These are phyloP conservation scores for Phyllosticta capitalensis DNA, from an alignment of 2,329 filamentous ascomycete species.

Conservation along the genomic window DNA sequence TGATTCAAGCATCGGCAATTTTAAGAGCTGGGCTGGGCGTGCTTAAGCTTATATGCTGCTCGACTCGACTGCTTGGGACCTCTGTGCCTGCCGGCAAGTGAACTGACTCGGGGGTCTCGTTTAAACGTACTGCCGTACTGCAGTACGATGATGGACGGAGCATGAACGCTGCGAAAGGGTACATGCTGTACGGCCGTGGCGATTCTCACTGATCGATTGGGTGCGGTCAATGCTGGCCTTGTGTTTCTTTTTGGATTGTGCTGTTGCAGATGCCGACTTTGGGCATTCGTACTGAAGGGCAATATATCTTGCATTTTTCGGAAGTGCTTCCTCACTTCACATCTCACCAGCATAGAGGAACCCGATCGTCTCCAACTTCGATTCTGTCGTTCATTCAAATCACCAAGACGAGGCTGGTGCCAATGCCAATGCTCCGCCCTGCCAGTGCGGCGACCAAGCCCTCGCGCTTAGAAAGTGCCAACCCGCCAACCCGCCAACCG, in stretches of 20 bases:
- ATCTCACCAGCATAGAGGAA: background rate
- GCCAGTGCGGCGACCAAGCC: background rate
- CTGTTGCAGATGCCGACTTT: background rate
- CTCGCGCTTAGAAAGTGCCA: background rate
- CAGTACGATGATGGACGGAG: background rate
- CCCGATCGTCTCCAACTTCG: too few species aligned
- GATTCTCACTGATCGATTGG: background rate
- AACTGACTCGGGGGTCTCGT: background rate
- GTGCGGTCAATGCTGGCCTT: background rate
- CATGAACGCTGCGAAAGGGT: background rate
- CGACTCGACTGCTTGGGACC: background rate
- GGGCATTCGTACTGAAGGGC: background rate
- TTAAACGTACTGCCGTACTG: background rate
- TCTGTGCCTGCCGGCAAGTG: background rate
- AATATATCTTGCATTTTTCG: background rate
- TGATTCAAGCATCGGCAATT: background rate
- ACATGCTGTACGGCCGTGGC: background rate
- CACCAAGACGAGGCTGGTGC: background rate
- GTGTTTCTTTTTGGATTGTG: background rate
- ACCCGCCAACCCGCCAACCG: background rate
- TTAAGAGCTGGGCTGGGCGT: background rate
- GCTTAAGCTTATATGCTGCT: background rate
- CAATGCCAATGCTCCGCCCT: background rate
- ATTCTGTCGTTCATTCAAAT: background rate
- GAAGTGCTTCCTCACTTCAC: background rate